Percentiles rank a stretch among this genome's conserved stretches.
Conservation (phyloP, 768 basidiomycete species). For the Ramaria sp. region DNA sequence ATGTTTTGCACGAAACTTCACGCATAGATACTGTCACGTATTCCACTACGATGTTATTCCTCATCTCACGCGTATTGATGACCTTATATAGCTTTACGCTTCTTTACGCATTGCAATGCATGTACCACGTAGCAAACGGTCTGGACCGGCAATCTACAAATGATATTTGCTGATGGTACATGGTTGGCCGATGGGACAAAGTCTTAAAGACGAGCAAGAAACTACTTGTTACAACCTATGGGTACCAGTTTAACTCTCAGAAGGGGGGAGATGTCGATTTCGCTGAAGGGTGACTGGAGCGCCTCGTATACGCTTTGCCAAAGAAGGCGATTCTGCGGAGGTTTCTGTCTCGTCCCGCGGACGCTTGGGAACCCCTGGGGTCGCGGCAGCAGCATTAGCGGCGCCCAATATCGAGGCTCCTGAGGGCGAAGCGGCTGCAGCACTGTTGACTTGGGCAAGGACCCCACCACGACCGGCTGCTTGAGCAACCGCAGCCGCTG, state of each 20-base stretch:
- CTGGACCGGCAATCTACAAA: constrained; percentile 7
- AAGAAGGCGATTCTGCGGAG: constrained; percentile 11
- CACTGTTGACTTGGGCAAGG: constrained; percentile 12
- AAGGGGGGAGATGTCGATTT: constrained; percentile 7
- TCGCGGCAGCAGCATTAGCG: constrained; percentile 19
- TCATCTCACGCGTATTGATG: neutral
- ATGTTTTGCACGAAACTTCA: constrained; percentile 7
- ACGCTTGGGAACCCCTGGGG: constrained; percentile 33
- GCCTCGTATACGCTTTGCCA: constrained; percentile 45
- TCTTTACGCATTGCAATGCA: constrained; percentile 2
- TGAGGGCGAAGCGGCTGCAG: constrained; percentile 23
- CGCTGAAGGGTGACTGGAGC: constrained; percentile 4
- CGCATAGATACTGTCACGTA: constrained; percentile 2
- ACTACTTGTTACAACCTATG: neutral
- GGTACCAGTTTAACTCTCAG: neutral
- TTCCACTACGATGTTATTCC: constrained; percentile 3
- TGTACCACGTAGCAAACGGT: constrained; percentile 4
- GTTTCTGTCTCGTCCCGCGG: constrained; percentile 44
- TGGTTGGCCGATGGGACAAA: neutral
- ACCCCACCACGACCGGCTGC: constrained; percentile 9
- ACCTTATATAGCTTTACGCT: neutral
- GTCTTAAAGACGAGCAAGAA: neutral
- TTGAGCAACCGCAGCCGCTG: constrained; percentile 16
- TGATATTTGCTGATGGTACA: constrained; percentile 8
- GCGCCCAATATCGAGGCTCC: constrained; percentile 56